Base-by-base conservation (phyloP, 768 basidiomycete genomes). In the Boletus edulis region DNA sequence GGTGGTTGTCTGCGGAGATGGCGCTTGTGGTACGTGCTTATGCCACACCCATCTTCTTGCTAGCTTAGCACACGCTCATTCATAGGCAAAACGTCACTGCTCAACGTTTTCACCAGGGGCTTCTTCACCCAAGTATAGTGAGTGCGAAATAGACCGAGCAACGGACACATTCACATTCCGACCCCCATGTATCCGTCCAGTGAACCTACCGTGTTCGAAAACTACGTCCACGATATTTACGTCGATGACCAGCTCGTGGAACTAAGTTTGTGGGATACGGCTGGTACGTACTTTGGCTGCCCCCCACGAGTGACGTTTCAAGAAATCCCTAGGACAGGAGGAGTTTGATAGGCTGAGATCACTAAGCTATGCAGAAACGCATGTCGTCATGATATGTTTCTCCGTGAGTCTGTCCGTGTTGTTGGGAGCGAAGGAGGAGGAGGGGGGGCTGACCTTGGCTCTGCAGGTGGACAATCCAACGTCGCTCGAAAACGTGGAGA, bases 211-310 rank as follows among this genome's bases (percentile, higher is more conserved):
- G 95, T 98, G 5, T 98, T 98, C 62, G 96, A 98, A 72, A 98
- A 98, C 75, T 94, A 96, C 65, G 94, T 96, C 12, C 91, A 95
- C 68, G 91, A 94, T 60, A 76, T 95, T 51, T 79, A 80, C 61
- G 84, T 96, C 27, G 94, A 98, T 60, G 93, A 92, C 34, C 87
- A 92, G 62, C 70, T 82, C 31, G 87, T 98, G 14, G 95, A 98
- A 66, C 78, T 99, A 42, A 92, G 93, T 68, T 68, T 98, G 59
- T 98, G 96, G 96, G 96, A 98, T 69, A 98, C 96, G 43, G 96
- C 96, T 43, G 95, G 96, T 94, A 62, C 55, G 67, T 51, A 34
- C 55, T 39, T 18, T 29, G 53, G n/a, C 22, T 24, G 38, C 29
- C 51, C 47, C 12, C 37, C 22, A n/a, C 17, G 34, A 45, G 51